Base-by-base conservation (phyloP, 2,329 filamentous ascomycete species). In the Meredithiella fracta region DNA sequence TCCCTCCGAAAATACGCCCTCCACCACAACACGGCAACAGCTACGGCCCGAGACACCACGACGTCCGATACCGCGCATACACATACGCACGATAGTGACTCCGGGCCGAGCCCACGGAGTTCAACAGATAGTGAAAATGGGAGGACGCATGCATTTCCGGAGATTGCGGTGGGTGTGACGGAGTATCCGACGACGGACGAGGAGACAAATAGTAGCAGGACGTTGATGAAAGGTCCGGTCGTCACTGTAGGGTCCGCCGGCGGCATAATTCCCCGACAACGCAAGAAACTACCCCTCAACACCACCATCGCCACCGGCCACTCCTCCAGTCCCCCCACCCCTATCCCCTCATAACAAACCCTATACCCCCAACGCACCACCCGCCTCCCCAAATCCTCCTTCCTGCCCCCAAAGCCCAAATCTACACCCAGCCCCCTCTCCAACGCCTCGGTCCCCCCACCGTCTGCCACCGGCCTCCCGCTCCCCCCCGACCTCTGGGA, bases 1-100 rank as follows among this genome's bases (percentile, higher is more conserved):
- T 95, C 90, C 9, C 72, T 96, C 66, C 79, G 90, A 59, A 95
- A 95, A 68, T 87, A 86, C 9, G 89, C 88, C 25, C 73, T 95
- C 17, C 86, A 87, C 15, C 84, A 85, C 60, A 83, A 83, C 59
- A 79, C 29, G 75, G 55, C 80, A 78, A 66, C 74, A 77, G 59
- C 55, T 31, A 22, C 42, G 25, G n/a, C 44, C 47, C 15, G 51
- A 26, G 29, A 25, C 5, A n/a, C 53, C 23, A 22, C 44, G 37
- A 17, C 56, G 31, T 44, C 37, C 29, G 29, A 20, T 4, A 20
- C 31, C 40, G 40, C 29, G 25, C 38, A 11, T n/a, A n/a, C n/a
- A n/a, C n/a, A n/a, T n/a, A 42, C 51, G 20, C 47, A 25, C 42
- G 23, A 22, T 14, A 53, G 54, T 34, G 51, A 53, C 38, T 56